These are phyloP conservation scores for Termitomyces heimii DNA, from an alignment of 768 basidiomycete species.

Conservation along the genomic window DNA sequence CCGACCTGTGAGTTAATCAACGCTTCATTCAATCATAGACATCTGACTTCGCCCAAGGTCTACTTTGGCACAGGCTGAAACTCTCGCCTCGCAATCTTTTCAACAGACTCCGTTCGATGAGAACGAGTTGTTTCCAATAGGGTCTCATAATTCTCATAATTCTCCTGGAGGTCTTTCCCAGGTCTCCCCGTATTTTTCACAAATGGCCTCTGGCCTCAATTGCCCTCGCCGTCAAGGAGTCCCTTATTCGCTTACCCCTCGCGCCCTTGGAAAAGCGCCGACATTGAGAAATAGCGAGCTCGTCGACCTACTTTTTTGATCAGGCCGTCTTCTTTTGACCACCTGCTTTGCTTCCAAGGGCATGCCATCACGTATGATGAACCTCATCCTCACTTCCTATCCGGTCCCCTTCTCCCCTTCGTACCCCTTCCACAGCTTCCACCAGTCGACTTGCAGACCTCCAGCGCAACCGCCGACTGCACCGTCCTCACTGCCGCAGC, in stretches of 20 bases:
- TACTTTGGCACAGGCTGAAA: too few species aligned
- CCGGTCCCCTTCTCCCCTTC: neutral
- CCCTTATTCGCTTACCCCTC: neutral
- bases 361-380: neutral
- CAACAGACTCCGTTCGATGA: too few species aligned
- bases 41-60: neutral
- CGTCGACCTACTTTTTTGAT: too few species aligned
- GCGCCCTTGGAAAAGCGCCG: neutral
- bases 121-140: neutral
- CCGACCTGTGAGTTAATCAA: too few species aligned
- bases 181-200: too few species aligned
- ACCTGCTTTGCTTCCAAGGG: neutral
- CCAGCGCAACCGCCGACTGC: neutral
- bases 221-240: neutral
- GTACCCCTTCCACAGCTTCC: neutral
- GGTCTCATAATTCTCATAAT: too few species aligned
- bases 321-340: too few species aligned
- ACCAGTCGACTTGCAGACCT: too few species aligned
- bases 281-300: too few species aligned
- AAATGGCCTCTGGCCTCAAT: too few species aligned
- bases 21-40: neutral
- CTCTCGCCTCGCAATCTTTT: neutral
- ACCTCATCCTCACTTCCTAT: neutral
- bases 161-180: too few species aligned
- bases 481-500: neutral